Percentiles rank a stretch among this genome's conserved stretches.
Evolutionary conservation across 108 stramenopile genomes (phyloP).

Genomic region (Discostella stelligeroides): DNA sequence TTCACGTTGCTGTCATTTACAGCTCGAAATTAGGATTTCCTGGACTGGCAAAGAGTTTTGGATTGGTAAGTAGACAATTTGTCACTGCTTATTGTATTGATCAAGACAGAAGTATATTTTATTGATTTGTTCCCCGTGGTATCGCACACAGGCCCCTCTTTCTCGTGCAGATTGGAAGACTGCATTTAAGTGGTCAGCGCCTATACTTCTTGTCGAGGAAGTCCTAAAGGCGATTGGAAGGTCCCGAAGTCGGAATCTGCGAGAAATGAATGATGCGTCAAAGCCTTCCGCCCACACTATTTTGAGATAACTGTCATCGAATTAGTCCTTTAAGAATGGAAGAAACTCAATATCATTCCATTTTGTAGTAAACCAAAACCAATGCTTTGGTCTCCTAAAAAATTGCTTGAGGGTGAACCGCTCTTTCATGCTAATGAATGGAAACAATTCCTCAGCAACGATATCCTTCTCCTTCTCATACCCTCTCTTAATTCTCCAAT

Average conservation of each 20-base stretch:
- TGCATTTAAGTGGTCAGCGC: slow-evolving; percentile 80
- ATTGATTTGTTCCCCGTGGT: background rate
- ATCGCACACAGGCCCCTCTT: slow-evolving; percentile 56
- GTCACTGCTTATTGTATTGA: background rate
- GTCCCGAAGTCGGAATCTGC: slow-evolving; percentile 2
- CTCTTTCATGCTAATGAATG: slow-evolving; percentile 61
- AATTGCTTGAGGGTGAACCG: slow-evolving; percentile 74
- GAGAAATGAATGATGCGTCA: slow-evolving; percentile 8
- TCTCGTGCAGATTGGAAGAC: slow-evolving; percentile 81
- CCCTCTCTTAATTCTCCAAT: slow-evolving; percentile 56
- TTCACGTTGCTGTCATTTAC: slow-evolving; percentile 91
- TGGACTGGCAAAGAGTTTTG: slow-evolving; percentile 84
- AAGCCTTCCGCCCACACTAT: background rate
- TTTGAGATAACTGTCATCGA: background rate
- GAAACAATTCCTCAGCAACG: slow-evolving; percentile 67
- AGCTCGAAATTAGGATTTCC: slow-evolving; percentile 55
- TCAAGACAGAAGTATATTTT: background rate
- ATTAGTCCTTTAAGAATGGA: slow-evolving; percentile 27
- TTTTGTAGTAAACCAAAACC: slow-evolving; percentile 79
- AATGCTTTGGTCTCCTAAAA: slow-evolving; percentile 56
- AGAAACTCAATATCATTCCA: slow-evolving; percentile 59
- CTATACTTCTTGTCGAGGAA: slow-evolving; percentile 94
- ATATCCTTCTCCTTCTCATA: slow-evolving; percentile 58
- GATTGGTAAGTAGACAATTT: slow-evolving; percentile 72
- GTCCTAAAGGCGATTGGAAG: slow-evolving; percentile 66